A percentile compares a stretch with the other conserved stretches of the same genome.
These are phyloP conservation scores for Hygrophoropsis aurantiaca DNA, from an alignment of 768 basidiomycete genomes.

Conservation along the genomic window DNA sequence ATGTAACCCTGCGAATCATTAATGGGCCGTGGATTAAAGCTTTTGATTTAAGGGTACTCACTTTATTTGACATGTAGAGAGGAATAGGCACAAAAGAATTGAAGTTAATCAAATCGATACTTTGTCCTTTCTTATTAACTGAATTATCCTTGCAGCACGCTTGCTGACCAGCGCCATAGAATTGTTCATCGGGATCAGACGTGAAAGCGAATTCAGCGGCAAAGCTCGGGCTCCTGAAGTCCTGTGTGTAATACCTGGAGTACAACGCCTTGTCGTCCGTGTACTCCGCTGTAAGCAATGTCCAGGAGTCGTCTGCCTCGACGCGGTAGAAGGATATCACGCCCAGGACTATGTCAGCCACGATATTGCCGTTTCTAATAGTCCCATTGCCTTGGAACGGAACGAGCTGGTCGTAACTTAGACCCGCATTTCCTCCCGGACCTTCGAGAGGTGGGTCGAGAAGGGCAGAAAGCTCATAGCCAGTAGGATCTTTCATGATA, in stretches of 20 bases:
- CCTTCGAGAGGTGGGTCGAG: slow-evolving; percentile 37
- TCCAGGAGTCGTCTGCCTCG: slow-evolving; percentile 26
- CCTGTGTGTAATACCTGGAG: slow-evolving; percentile 31
- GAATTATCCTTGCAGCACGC: slow-evolving; percentile 37
- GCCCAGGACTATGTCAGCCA: slow-evolving; percentile 15
- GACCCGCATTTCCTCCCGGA: slow-evolving; percentile 28
- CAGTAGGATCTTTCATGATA: slow-evolving; percentile 34
- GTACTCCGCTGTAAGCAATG: slow-evolving; percentile 30
- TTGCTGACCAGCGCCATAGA: slow-evolving; percentile 38
- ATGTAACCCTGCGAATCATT: slow-evolving; percentile 28
- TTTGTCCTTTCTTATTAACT: slow-evolving; percentile 39
- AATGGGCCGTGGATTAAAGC: neutral
- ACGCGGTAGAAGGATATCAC: slow-evolving; percentile 30
- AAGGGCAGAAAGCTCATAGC: slow-evolving; percentile 32
- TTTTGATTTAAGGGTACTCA: slow-evolving; percentile 1
- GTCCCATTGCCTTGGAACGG: slow-evolving; percentile 29
- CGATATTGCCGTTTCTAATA: slow-evolving; percentile 33
- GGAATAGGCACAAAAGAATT: slow-evolving; percentile 37
- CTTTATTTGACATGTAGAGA: slow-evolving; percentile 39
- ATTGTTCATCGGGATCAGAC: slow-evolving; percentile 32
- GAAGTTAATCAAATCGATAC: slow-evolving; percentile 37
- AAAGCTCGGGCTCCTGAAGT: slow-evolving; percentile 32
- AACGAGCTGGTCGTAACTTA: slow-evolving; percentile 28
- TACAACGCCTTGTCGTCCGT: slow-evolving; percentile 30
- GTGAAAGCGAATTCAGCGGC: slow-evolving; percentile 32